phyloP scores from a whole-genome alignment of 2,329 filamentous ascomycete species.

The Stemphylium beticola region DNA sequence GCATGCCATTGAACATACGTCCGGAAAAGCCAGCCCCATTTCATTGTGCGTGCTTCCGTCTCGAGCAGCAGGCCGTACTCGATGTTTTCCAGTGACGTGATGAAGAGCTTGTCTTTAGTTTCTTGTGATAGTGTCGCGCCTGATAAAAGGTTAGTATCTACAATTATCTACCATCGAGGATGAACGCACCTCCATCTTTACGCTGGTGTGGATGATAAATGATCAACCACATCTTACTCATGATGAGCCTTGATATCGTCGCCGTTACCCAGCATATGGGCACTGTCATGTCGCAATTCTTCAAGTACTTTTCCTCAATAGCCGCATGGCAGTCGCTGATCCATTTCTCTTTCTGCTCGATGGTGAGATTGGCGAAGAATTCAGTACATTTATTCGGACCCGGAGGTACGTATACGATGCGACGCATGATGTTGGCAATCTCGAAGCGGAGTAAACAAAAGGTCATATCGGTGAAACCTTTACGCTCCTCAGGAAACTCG shows the following conservation, averaged over 20 bases:
- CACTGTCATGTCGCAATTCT: conserved; percentile 60
- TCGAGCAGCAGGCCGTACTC: conserved; percentile 73
- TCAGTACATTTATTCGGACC: conserved; percentile 51
- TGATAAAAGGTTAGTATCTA: not conserved
- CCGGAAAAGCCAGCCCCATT: conserved; percentile 70
- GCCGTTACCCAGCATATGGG: conserved; percentile 72
- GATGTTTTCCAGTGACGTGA: conserved; percentile 75
- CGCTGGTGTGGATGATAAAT: conserved; percentile 76
- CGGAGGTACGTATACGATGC: conserved; percentile 54
- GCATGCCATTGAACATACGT: conserved; percentile 72
- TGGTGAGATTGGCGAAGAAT: conserved; percentile 52
- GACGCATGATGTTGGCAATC: conserved; percentile 55
- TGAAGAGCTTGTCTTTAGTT: conserved; percentile 71
- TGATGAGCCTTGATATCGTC: conserved; percentile 72
- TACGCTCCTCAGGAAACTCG: conserved; percentile 55
- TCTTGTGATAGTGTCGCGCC: conserved; percentile 64
- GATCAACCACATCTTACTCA: conserved; percentile 79
- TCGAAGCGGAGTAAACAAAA: conserved; percentile 62
- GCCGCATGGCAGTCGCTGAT: conserved; percentile 56
- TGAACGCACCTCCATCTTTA: conserved; percentile 54
- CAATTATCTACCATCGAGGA: not conserved
- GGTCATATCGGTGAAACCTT: conserved; percentile 65
- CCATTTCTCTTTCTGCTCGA: conserved; percentile 58
- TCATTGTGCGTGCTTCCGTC: conserved; percentile 65
- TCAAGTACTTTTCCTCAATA: conserved; percentile 58